phyloP scores from a whole-genome alignment of 2,329 filamentous ascomycete genomes.

The Colletotrichum costaricense region DNA sequence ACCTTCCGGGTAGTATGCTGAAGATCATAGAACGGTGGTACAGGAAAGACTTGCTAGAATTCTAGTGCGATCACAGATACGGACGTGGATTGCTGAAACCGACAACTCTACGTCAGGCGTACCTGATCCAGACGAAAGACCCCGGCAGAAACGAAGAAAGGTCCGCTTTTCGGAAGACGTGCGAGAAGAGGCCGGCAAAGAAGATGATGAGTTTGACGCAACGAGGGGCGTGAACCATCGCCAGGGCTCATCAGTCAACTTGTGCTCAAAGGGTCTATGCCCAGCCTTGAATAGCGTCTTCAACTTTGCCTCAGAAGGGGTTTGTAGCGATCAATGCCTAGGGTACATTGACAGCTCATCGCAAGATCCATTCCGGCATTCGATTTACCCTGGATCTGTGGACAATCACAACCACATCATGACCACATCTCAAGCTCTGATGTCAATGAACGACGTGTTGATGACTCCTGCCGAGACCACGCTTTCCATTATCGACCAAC shows the following conservation, averaged over 20 bases:
- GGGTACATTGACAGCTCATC: constrained; percentile 17
- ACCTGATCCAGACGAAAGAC: neutral
- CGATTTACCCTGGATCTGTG: neutral
- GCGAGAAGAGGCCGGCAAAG: neutral
- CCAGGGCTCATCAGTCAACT: neutral
- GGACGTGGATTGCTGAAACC: neutral
- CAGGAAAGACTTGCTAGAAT: neutral
- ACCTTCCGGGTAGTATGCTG: neutral
- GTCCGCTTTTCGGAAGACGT: neutral
- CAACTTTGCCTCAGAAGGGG: neutral
- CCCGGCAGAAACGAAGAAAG: neutral
- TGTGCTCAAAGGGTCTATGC: neutral
- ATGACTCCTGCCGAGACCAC: no score
- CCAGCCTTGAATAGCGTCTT: neutral
- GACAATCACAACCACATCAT: neutral
- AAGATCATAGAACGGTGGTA: neutral
- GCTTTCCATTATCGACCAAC: neutral
- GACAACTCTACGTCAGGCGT: neutral
- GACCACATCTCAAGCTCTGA: neutral
- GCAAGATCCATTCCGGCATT: neutral
- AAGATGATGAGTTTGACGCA: fast-evolving
- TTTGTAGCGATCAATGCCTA: neutral
- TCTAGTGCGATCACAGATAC: neutral
- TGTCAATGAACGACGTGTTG: constrained; percentile 8
- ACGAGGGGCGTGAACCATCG: neutral